Percentiles rank a stretch among this genome's conserved stretches.
Conservation (phyloP, 306 rosid genomes). For the Cucurbita argyrosperma region DNA sequence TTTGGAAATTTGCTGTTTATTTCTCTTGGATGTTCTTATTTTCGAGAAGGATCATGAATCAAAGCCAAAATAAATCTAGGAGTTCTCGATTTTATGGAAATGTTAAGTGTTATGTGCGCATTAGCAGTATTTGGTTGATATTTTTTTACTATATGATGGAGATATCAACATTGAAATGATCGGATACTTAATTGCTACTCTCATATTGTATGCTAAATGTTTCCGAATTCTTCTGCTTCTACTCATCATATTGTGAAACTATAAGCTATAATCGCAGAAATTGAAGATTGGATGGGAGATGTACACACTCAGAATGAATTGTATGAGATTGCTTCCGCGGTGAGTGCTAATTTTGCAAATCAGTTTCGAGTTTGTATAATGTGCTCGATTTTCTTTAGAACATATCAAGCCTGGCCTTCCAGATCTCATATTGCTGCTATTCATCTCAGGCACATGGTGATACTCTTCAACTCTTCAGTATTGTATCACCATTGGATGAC, state of each 20-base stretch:
- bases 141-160: not conserved
- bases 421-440: constrained; percentile 10
- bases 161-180: not conserved
- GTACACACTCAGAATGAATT: constrained; percentile 8
- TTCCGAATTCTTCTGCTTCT: not conserved
- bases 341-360: constrained; percentile 7
- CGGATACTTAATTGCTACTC: not conserved
- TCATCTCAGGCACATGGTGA: constrained; percentile 27
- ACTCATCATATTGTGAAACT: not conserved
- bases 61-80: not conserved
- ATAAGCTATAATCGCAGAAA: constrained; percentile 12
- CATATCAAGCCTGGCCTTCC: not conserved
- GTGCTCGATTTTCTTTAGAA: not conserved
- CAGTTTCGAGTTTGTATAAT: not conserved
- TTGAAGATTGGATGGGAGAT: constrained; percentile 18
- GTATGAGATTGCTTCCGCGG: constrained; percentile 14
- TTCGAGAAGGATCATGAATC: not conserved
- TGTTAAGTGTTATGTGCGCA: not conserved
- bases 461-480: constrained; percentile 10
- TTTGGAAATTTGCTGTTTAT: not conserved
- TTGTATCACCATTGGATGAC: constrained; percentile 32
- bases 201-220: not conserved
- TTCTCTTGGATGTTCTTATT: not conserved
- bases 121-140: not conserved
- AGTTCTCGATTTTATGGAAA: too few relatives aligned